A percentile compares a stretch with the other conserved stretches of the same genome.
These are phyloP conservation scores for Saccharata proteae DNA, from an alignment of 2,329 filamentous ascomycete species.

Conservation along the genomic window DNA sequence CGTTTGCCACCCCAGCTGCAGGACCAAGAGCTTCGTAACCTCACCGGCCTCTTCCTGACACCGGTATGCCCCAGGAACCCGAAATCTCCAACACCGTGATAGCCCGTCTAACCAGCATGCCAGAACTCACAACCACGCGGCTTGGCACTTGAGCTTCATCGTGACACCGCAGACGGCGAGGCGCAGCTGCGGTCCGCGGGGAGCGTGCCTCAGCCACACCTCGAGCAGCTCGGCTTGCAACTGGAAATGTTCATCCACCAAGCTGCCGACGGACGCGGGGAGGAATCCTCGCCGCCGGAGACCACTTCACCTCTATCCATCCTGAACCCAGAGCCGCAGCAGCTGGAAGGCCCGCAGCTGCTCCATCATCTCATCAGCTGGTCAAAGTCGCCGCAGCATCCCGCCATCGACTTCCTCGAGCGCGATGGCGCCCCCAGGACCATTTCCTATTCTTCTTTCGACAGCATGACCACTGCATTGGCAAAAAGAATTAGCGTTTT, in stretches of 20 bases:
- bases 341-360: constrained; percentile 41
- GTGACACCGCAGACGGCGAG: constrained; percentile 3
- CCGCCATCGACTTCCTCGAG: constrained; percentile 54
- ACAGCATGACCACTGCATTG: constrained; percentile 44
- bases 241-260: constrained; percentile 6
- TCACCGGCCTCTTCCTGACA: constrained; percentile 8
- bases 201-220: constrained; percentile 6
- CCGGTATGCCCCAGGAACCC: constrained; percentile 5
- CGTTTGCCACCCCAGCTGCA: constrained; percentile 2
- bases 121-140: constrained; percentile 3
- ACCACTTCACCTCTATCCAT: constrained; percentile 34
- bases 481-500: constrained; percentile 38
- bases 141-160: constrained; percentile 4
- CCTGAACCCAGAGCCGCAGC: constrained; percentile 42
- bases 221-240: constrained; percentile 8
- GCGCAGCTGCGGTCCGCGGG: constrained; percentile 4
- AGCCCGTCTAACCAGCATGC: constrained; percentile 1
- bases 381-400: constrained; percentile 16
- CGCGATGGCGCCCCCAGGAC: constrained; percentile 32
- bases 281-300: constrained; percentile 1
- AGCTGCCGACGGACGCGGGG: constrained; percentile 1
- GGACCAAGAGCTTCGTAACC: background rate
- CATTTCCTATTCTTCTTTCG: constrained; percentile 52
- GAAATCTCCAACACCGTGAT: background rate
- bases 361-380: constrained; percentile 52